These are phyloP conservation scores for Sphagnum contortum DNA, from an alignment of 225 moss, liverwort and hornwort genomes.

Conservation along the genomic window DNA sequence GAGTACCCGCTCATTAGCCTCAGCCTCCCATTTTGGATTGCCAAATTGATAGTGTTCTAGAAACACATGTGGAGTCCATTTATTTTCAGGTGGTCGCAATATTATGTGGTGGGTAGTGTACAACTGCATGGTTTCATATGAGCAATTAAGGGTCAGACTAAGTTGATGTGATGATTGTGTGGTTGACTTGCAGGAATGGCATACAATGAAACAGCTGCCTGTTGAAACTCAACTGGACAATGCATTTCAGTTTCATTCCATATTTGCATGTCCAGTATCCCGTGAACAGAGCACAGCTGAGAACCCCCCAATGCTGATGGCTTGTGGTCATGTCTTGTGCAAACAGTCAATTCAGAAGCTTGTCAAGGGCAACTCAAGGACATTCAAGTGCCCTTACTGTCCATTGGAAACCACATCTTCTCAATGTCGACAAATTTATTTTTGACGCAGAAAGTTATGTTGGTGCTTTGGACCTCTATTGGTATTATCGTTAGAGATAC, in stretches of 20 bases:
- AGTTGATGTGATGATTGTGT: too few species aligned
- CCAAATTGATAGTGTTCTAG: too few species aligned
- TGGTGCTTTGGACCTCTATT: not conserved
- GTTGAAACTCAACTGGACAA: slow-evolving; percentile 87
- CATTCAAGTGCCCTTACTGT: slow-evolving; percentile 62
- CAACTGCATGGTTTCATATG: too few species aligned
- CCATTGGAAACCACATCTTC: slow-evolving; percentile 40
- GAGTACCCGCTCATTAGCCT: too few species aligned
- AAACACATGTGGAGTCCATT: too few species aligned
- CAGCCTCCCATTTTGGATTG: too few species aligned
- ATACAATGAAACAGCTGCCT: slow-evolving; percentile 82
- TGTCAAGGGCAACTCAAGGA: slow-evolving; percentile 57
- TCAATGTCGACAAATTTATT: slow-evolving; percentile 56
- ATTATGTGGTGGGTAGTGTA: too few species aligned
- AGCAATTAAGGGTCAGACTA: too few species aligned
- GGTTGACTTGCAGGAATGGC: slow-evolving; percentile 58
- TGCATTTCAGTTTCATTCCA: slow-evolving; percentile 87
- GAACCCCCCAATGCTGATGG: slow-evolving; percentile 98
- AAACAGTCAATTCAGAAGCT: slow-evolving; percentile 91
- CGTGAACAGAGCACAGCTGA: slow-evolving; percentile 84
- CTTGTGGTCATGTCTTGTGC: slow-evolving; percentile 96
- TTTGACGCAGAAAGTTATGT: slow-evolving; percentile 20
- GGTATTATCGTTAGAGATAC: not conserved
- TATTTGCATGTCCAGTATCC: slow-evolving; percentile 95
- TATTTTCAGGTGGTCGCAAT: too few species aligned